Evolutionary conservation across 805 yeast genomes (phyloP).

Genomic region (Suhomyces faveliae): DNA sequence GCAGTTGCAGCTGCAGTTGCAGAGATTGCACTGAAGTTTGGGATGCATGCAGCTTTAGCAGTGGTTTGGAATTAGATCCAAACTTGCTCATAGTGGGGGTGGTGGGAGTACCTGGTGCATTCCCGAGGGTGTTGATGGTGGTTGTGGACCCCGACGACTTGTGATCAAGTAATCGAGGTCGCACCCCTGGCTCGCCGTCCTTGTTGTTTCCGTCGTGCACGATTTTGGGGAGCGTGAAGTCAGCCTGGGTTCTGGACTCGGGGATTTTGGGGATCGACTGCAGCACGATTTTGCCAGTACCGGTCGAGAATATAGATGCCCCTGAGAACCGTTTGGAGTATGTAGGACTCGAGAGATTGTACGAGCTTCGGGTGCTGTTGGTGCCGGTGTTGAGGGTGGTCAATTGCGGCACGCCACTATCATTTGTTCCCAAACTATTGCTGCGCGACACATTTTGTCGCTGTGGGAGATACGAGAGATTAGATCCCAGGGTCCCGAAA

Average conservation of each 20-base stretch:
- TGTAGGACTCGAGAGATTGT: conserved; percentile 12
- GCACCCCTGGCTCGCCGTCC: conserved; percentile 3
- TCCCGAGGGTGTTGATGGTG: conserved; percentile 6
- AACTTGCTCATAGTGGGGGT: conserved; percentile 8
- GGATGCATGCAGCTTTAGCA: conserved; percentile 9
- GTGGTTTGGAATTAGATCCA: conserved; percentile 2
- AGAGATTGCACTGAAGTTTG: conserved; percentile 1
- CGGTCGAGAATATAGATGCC: conserved; percentile 39
- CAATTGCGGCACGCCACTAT: background rate
- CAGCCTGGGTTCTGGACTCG: conserved; percentile 13
- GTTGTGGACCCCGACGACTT: conserved; percentile 14
- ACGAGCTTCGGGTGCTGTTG: conserved; percentile 7
- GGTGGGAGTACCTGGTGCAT: conserved; percentile 4
- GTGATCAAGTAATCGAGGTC: conserved; percentile 26
- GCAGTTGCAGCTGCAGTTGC: background rate
- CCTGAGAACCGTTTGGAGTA: conserved; percentile 36
- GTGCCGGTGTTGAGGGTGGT: background rate
- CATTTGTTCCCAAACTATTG: conserved; percentile 4
- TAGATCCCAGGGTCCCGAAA: conserved; percentile 12
- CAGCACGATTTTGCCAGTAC: conserved; percentile 40
- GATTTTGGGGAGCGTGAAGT: conserved; percentile 13
- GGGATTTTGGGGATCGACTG: conserved; percentile 22
- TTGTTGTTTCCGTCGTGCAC: conserved; percentile 6
- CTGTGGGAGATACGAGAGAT: conserved; percentile 18
- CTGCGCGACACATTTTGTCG: conserved; percentile 5